These are phyloP conservation scores for Rhododendron ferrugineum DNA, from an alignment of 148 eudicot species.

Conservation along the genomic window DNA sequence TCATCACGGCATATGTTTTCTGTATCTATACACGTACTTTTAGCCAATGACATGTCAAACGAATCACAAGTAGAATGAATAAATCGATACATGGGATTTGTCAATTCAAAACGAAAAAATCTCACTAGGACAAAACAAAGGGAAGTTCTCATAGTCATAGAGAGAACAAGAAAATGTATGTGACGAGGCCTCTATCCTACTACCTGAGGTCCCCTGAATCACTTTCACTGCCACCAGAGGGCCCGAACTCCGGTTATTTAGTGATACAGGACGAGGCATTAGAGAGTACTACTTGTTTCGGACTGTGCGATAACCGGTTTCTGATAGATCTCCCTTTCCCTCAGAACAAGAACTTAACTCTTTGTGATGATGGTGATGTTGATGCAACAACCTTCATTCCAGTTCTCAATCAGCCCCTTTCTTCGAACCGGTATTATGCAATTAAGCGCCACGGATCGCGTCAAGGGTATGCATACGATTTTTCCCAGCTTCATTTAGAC, in stretches of 20 bases:
- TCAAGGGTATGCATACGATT: slow-evolving; percentile 32
- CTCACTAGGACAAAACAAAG: neutral
- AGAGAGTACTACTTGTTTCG: slow-evolving; percentile 30
- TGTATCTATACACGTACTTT: too few species aligned
- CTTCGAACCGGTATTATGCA: slow-evolving; percentile 36
- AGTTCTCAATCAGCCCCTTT: slow-evolving; percentile 42
- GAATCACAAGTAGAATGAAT: too few species aligned
- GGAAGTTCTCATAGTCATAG: too few species aligned
- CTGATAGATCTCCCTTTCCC: slow-evolving; percentile 48
- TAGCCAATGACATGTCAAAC: too few species aligned
- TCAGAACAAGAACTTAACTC: slow-evolving; percentile 45
- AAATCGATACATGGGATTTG: too few species aligned
- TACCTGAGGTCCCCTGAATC: slow-evolving; percentile 32
- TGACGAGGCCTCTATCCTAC: slow-evolving; percentile 47
- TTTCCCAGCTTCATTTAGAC: neutral
- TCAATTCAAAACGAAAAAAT: too few species aligned
- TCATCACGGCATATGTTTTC: too few species aligned
- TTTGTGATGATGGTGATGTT: too few species aligned
- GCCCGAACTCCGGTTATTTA: slow-evolving; percentile 21
- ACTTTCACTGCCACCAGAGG: slow-evolving; percentile 20
- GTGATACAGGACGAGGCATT: slow-evolving; percentile 52
- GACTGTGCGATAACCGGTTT: slow-evolving; percentile 24
- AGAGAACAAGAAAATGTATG: slow-evolving; percentile 29
- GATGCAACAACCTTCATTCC: slow-evolving; percentile 41
- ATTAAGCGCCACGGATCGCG: slow-evolving; percentile 31